Base-by-base conservation (phyloP, 306 rosid genomes). In the Vigna nakashimae region DNA sequence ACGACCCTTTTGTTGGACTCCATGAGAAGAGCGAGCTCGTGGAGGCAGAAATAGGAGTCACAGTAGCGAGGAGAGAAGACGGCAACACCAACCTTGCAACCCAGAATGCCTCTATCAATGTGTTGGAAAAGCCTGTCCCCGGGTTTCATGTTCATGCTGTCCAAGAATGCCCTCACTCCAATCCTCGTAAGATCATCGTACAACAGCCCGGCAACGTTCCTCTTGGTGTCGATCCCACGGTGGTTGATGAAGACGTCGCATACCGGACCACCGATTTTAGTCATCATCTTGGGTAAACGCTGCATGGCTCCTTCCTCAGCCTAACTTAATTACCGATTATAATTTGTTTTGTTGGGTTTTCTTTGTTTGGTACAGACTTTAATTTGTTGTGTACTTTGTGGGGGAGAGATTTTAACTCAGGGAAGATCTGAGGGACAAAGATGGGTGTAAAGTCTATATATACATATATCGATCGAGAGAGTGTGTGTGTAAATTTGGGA, bases 241-340 rank as follows among this genome's bases (percentile, higher is more conserved):
- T 95, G 97, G 80, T 89, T 95, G 9, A 95, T 91, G 86, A 95
- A 95, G 3, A 92, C 97, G 6, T 92, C 89, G 69, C 90, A 88
- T 1, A 74, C 22, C 1, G 73, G 74, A 0, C 65, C 79, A 7
- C 13, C 28, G 0, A 89, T 6, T 63, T 76, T 80, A 10, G 66
- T 75, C 82, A 7, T n/a, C 46, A 65, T 28, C 26, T 56, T 57
- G 28, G 86, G 77, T 5, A 83, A 55, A 26, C 86, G 84, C 77
- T 89, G 97, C 98, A 94, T 90, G 96, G 91, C 98, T 90, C 32
- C 75, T 79, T 34, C 14, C 1, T 53, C 26, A 84, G 78, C 72
- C 20, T 65, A 65, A 11, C 59, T 58, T 55, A 55, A 16, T 34
- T 63, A 63, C 69, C 9, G 13, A 2, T 30, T 30, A 30, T 62